phyloP scores from a whole-genome alignment of 352 stramenopile genomes.

The Pythium oligandrum region DNA sequence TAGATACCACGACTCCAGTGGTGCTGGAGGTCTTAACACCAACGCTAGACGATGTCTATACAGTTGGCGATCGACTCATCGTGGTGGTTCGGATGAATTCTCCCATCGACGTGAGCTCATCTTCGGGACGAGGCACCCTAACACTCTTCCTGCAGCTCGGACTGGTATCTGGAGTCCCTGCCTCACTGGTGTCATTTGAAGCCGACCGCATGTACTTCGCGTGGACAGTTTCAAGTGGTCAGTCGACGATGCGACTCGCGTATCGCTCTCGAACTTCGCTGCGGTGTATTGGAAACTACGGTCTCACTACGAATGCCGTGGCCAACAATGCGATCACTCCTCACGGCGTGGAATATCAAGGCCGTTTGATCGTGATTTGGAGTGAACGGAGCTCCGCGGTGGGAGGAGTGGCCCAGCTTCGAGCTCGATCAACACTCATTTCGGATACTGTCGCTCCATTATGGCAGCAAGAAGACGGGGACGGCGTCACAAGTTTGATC shows the following conservation, averaged over 20 bases:
- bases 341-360: slow-evolving; percentile 20
- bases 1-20: slow-evolving; percentile 32
- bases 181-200: slow-evolving; percentile 30
- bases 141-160: slow-evolving; percentile 40
- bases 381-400: slow-evolving; percentile 25
- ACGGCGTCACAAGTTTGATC: slow-evolving; percentile 20
- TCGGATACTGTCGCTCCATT: slow-evolving; percentile 21
- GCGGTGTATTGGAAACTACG: slow-evolving; percentile 34
- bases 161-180: slow-evolving; percentile 1
- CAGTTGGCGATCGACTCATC: slow-evolving; percentile 42
- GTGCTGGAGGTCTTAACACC: slow-evolving; percentile 35
- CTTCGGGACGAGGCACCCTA: slow-evolving; percentile 21
- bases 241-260: slow-evolving; percentile 36
- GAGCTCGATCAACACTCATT: slow-evolving; percentile 36
- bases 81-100: slow-evolving; percentile 36
- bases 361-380: slow-evolving; percentile 41
- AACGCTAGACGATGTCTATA: slow-evolving; percentile 35
- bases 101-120: slow-evolving; percentile 21
- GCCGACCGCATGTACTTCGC: slow-evolving; percentile 49
- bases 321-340: slow-evolving; percentile 22
- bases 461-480: slow-evolving; percentile 43
- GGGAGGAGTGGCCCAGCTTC: slow-evolving; percentile 28
- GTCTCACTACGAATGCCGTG: slow-evolving; percentile 38
- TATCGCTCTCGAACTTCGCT: slow-evolving; percentile 40
- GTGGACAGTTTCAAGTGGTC: slow-evolving; percentile 27